Conservation (phyloP, 768 basidiomycete species). For the Paxillus ammoniavirescens region DNA sequence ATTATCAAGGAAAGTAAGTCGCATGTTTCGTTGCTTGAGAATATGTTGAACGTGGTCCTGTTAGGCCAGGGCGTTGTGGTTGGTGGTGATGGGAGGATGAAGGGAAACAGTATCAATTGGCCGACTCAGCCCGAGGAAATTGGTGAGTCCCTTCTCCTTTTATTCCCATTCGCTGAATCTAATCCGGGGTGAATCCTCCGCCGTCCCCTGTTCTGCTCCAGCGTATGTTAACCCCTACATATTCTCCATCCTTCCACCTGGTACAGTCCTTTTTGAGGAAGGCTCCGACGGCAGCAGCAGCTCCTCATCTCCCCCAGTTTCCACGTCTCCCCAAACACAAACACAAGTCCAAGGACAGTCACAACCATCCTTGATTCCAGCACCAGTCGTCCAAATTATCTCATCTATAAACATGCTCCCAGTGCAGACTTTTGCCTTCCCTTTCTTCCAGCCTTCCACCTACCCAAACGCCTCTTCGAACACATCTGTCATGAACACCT, state of each 20-base stretch:
- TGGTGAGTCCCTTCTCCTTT: constrained; percentile 37
- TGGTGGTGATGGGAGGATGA: constrained; percentile 56
- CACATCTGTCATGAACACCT: constrained; percentile 25
- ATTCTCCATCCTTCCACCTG: constrained; percentile 70
- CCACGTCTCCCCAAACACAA: constrained; percentile 11
- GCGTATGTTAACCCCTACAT: constrained; percentile 78
- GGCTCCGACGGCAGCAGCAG: constrained; percentile 19
- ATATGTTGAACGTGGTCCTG: not conserved
- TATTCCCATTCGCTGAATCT: not conserved
- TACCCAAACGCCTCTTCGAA: constrained; percentile 8
- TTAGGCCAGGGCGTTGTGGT: constrained; percentile 71
- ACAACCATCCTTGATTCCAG: constrained; percentile 42
- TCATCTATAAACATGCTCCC: constrained; percentile 65
- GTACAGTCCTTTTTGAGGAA: constrained; percentile 44
- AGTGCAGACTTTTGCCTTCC: constrained; percentile 63
- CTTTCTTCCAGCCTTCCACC: constrained; percentile 43
- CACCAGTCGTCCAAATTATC: constrained; percentile 65
- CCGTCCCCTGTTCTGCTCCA: constrained; percentile 59
- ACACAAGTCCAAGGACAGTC: constrained; percentile 22
- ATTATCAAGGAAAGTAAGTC: constrained; percentile 78
- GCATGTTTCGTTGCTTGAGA: not conserved
- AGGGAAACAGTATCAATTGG: constrained; percentile 60
- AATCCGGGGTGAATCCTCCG: constrained; percentile 54
- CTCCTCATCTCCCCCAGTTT: constrained; percentile 3
- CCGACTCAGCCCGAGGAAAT: constrained; percentile 81